Conservation (phyloP, 495 filamentous ascomycete genomes). For the Lepraria neglecta region DNA sequence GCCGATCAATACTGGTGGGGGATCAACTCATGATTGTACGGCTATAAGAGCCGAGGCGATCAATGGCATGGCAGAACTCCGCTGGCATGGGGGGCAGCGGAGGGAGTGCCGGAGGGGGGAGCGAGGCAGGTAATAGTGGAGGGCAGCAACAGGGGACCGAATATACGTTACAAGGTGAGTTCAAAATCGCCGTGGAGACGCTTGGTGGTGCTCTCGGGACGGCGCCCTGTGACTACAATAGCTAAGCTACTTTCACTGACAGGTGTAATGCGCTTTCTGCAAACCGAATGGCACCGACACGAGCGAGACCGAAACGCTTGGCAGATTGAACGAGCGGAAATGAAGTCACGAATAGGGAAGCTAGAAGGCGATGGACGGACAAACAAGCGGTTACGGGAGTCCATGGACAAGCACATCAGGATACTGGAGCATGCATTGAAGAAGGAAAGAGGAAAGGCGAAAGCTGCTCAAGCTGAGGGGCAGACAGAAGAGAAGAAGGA, state of each 20-base stretch:
- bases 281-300: conserved; percentile 98
- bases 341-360: conserved; percentile 96
- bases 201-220: not conserved
- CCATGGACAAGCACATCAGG: conserved; percentile 77
- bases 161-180: conserved; percentile 89
- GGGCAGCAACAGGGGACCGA: conserved; percentile 81
- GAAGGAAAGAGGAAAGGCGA: conserved; percentile 56
- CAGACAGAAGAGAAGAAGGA: conserved; percentile 45
- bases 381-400: conserved; percentile 78
- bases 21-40: conserved; percentile 6
- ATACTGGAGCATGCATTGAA: conserved; percentile 88
- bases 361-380: conserved; percentile 84
- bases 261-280: conserved; percentile 99
- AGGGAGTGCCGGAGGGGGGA: conserved; percentile 50
- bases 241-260: conserved; percentile 11
- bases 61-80: conserved; percentile 58
- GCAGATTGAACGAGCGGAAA: conserved; percentile 98
- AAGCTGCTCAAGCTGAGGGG: conserved; percentile 31
- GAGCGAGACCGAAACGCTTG: conserved; percentile 97
- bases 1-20: not conserved
- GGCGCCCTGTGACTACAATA: not conserved
- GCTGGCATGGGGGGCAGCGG: conserved; percentile 60
- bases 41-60: conserved; percentile 16
- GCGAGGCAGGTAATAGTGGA: conserved; percentile 47
- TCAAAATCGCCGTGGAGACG: not conserved